Base-by-base conservation (phyloP, 1,139 yeast genomes). In the Yamadazyma epiphylla region DNA sequence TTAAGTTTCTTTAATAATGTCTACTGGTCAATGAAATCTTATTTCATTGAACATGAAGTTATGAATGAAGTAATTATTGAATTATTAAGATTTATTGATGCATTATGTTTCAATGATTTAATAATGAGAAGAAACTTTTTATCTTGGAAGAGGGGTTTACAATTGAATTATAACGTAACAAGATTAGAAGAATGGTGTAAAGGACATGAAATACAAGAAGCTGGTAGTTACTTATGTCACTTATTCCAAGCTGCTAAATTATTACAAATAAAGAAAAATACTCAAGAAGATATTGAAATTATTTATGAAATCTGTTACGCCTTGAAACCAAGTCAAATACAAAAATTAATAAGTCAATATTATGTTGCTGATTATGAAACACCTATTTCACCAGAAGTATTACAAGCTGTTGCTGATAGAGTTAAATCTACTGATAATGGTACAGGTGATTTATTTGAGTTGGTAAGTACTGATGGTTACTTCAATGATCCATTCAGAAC, bases 151-250 rank as follows among this genome's bases (percentile, higher is more conserved):
- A 81, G 98, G 53, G 98, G 98, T 32, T 72, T 94, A 45, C 98
- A 94, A 62, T 78, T 94, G 61, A 91, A 89, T 56, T 94, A 94
- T 64, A 94, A 94, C 57, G 94, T 89, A 33, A 91, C 98, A 5
- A 77, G 98, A 51, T 73, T 94, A 48, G 97, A 89, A 58, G 99
- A 94, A 64, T 94, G 98, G 98, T 91, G 98, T 61, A 91, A 88
- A 62, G 80, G 91, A 4, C 96, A 91, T 57, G 94, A 85, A 37
- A 77, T 94, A 45, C 83, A 86, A 32, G 96, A 89, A 53, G 96
- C 95, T 4, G 76, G 91, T n/a, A 76, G 82, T 24, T 81, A 88
- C 50, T 72, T 94, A 55, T 82, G 84, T 42, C 97, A 89, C 55
- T 71, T 94, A 52, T 74, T 88, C 51, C 98, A 94, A 63, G 94